These are phyloP conservation scores for Shiraia sp. DNA, from an alignment of 2,329 filamentous ascomycete species.

Conservation along the genomic window DNA sequence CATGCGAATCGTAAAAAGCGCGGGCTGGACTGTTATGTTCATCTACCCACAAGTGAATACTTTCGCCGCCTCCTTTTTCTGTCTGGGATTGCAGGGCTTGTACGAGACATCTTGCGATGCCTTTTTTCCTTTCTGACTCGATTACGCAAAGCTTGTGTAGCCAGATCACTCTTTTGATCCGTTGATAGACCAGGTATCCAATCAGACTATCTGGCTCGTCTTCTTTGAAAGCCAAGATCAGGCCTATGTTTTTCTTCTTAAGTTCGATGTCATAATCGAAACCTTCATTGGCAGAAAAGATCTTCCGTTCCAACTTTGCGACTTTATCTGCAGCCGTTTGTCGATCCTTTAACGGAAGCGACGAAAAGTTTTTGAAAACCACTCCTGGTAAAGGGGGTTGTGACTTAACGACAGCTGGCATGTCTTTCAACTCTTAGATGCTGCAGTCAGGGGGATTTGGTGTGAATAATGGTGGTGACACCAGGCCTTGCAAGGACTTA, in stretches of 20 bases:
- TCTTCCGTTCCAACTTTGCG: constrained; percentile 52
- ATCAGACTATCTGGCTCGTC: constrained; percentile 32
- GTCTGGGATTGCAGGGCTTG: constrained; percentile 49
- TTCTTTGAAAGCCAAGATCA: constrained; percentile 41
- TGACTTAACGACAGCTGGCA: constrained; percentile 4
- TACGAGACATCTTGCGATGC: constrained; percentile 53
- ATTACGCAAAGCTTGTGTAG: constrained; percentile 59
- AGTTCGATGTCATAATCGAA: constrained; percentile 54
- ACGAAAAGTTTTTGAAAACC: constrained; percentile 15
- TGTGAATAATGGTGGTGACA: too few relatives aligned
- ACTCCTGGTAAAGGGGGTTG: constrained; percentile 9
- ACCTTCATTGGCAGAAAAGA: constrained; percentile 56
- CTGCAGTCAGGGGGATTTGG: neutral
- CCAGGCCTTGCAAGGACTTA: too few relatives aligned
- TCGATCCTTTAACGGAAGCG: constrained; percentile 25
- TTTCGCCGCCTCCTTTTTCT: constrained; percentile 52
- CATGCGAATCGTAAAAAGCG: constrained; percentile 50
- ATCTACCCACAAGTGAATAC: constrained; percentile 58
- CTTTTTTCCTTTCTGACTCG: constrained; percentile 50
- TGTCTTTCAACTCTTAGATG: constrained; percentile 1
- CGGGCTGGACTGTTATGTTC: constrained; percentile 51
- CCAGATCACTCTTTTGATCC: constrained; percentile 42
- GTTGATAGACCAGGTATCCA: constrained; percentile 47
- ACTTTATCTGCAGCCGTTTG: constrained; percentile 21
- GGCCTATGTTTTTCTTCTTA: constrained; percentile 54